These are phyloP conservation scores for Linnemannia schmuckeri DNA, from an alignment of 192 early-diverging fungal genomes.

Conservation along the genomic window DNA sequence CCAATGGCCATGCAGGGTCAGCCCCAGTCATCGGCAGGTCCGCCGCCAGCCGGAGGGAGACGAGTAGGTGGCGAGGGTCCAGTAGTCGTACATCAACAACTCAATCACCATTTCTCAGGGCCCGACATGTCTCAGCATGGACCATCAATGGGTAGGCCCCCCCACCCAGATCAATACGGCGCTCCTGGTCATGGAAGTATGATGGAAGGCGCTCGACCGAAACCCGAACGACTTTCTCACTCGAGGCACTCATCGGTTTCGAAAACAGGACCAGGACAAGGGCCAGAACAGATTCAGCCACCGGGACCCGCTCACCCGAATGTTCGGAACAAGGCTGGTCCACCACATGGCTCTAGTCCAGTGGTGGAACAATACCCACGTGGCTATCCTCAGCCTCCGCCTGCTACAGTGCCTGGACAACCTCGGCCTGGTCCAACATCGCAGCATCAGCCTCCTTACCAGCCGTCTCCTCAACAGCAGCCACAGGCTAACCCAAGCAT, in stretches of 20 bases:
- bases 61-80: not conserved
- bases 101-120: not conserved
- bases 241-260: constrained; percentile 45
- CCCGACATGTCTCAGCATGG: constrained; percentile 17
- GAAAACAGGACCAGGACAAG: constrained; percentile 3
- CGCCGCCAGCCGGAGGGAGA: not conserved
- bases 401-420: constrained; percentile 1
- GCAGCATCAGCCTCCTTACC: constrained; percentile 8
- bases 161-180: constrained; percentile 16
- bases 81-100: not conserved
- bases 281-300: constrained; percentile 14
- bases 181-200: not conserved
- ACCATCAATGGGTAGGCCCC: not conserved
- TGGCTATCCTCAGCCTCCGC: constrained; percentile 1
- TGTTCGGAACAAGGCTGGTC: not conserved
- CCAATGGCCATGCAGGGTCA: constrained; percentile 3
- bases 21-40: not conserved
- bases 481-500: constrained; percentile 1
- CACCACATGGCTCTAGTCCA: not conserved
- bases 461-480: constrained; percentile 25
- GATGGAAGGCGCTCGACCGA: constrained; percentile 18
- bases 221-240: constrained; percentile 28
- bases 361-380: constrained; percentile 17
- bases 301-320: constrained; percentile 9
- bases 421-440: not conserved